phyloP scores from a whole-genome alignment of 805 yeast genomes.

The Grigorovia yakushimaensis region DNA sequence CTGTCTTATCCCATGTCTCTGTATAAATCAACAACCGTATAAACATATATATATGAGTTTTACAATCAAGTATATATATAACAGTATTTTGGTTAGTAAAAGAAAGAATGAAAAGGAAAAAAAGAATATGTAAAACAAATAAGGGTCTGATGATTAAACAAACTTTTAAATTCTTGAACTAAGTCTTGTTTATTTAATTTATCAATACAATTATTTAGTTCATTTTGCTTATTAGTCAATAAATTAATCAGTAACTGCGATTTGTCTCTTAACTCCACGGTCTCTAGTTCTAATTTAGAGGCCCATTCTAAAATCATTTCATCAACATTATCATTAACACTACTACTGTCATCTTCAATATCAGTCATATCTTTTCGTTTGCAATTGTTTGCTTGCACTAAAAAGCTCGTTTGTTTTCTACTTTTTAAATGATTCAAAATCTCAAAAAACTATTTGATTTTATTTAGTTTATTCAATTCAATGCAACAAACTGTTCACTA shows the following conservation, averaged over 20 bases:
- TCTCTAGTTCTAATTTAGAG: conserved; percentile 39
- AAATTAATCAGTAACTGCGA: conserved; percentile 13
- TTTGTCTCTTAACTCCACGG: conserved; percentile 33
- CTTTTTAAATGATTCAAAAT: too few relatives aligned
- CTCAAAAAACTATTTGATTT: too few relatives aligned
- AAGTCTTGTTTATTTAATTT: not conserved
- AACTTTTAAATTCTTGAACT: not conserved
- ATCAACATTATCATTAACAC: conserved; percentile 17
- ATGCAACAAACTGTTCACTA: too few relatives aligned
- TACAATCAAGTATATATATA: too few relatives aligned
- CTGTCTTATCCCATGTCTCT: not conserved
- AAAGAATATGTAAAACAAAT: too few relatives aligned
- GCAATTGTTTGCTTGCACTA: too few relatives aligned
- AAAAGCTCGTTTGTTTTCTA: too few relatives aligned
- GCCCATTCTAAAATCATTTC: conserved; percentile 40
- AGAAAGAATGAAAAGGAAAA: too few relatives aligned
- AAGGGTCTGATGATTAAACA: too few relatives aligned
- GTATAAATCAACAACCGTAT: not conserved
- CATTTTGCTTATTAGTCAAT: conserved; percentile 11
- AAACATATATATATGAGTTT: too few relatives aligned
- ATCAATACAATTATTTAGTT: conserved; percentile 1
- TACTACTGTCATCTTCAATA: not conserved
- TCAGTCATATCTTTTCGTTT: not conserved
- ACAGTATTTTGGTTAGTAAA: not conserved
- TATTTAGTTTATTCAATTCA: too few relatives aligned